Base-by-base conservation (phyloP, 805 yeast species). In the Candida anglica region DNA sequence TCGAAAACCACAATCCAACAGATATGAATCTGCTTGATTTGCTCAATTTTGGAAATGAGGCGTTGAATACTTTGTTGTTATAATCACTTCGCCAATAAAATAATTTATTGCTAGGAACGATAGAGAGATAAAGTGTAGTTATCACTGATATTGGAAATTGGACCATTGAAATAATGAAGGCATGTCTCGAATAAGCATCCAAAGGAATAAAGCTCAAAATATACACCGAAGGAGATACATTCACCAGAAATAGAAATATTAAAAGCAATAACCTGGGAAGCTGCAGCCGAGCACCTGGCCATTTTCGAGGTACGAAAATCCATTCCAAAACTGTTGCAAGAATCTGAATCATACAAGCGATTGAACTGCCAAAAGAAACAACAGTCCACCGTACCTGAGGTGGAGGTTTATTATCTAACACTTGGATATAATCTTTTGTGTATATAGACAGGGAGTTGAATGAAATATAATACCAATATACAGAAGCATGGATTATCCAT, bases 391-490 rank as follows among this genome's bases (percentile, higher is more conserved):
- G 60, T 0, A 69, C 60, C 39, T 71, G 77, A 1, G 60, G 46
- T 3, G 71, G 63, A 3, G 77, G 78, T 21, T 56, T 64, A 33
- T 69, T 70, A 43, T 72, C 58, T 22, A 66, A 27, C 21, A 62
- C 34, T 35, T 63, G 73, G 21, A 42, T 34, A 40, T 70, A 73
- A 27, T 67, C 44, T 16, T 48, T 50, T 6, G 79, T 74, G 49
- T 71, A 73, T 5, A 74, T 44, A 4, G 73, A 55, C 1, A 77
- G 75, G 0, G 78, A 63, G 41, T 74, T 74, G 42, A 71, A 69
- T 37, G 71, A 60, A 4, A 75, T 68, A 40, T 59, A 71, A 42
- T 66, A 73, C 79, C 79, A 74, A 47, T 69, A 74, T 48, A 67
- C 56, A 2, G 70, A 53, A 5, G 69, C 41, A 43, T 74, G 79